Evolutionary conservation across 495 filamentous ascomycete genomes (phyloP), one percentile per base, ranked within the genome.

Genomic region (Rostrohypoxylon terebratum): DNA sequence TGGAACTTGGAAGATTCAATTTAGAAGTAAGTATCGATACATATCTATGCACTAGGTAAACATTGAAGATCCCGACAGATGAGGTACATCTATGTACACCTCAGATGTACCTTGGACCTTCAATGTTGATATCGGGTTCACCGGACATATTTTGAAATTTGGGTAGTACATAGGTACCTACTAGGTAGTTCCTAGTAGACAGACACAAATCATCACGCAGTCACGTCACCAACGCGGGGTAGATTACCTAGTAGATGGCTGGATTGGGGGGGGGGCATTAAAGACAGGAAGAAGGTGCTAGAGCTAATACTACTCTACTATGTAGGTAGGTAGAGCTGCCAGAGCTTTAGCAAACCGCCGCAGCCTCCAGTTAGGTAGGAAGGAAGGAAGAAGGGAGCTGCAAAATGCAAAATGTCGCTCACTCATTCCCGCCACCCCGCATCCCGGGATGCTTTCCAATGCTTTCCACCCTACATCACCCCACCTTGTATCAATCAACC

Each of bases 181-280:
- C 23, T 18, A 23, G 10, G 11, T 23, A 21, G 28, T 33, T 33
- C 50, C 36, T 55, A n/a, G 51, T 55, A 55, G 11, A 31, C 16
- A 48, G 28, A 28, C 34, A 58, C 44, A 66, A 68, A 75, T 47
- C 72, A 75, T 75, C 72, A 75, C n/a, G n/a, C n/a, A n/a, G n/a
- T n/a, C n/a, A n/a, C 72, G 72, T 75, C 72, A 75, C 72, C 71
- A 71, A 68, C 72, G 72, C 72, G 72, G 72, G 72, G 72, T 68
- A 70, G 58, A 33, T 16, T 4, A n/a, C n/a, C n/a, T n/a, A n/a
- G n/a, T n/a, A 9, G 47, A 51, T 23, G 23, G 50, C 38, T 65
- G 66, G 40, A 47, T 25, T 64, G 45, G 44, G 23, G 31, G 28
- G 2, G 28, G 28, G 6, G 6, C 1, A 28, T 28, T 28, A 5